Percentiles rank a stretch among this genome's conserved stretches.
Evolutionary conservation across 2,329 filamentous ascomycete genomes (phyloP).

Genomic region (Lasiodiplodia hormozganensis): DNA sequence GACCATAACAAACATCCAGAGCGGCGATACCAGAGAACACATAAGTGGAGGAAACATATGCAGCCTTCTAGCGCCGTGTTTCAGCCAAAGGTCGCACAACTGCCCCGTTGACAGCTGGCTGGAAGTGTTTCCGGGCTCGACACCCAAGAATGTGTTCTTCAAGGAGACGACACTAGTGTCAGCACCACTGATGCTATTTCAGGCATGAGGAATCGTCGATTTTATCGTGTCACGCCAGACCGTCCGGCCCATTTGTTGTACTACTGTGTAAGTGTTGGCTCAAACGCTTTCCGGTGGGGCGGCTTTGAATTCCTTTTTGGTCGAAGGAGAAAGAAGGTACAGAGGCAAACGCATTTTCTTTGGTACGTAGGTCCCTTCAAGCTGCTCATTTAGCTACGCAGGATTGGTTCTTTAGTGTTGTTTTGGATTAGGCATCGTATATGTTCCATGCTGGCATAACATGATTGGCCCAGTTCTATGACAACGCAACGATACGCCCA

Average conservation of each 20-base stretch:
- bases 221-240: background rate
- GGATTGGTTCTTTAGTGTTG: background rate
- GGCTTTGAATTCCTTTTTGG: background rate
- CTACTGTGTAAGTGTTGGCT: background rate
- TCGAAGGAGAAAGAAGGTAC: background rate
- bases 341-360: background rate
- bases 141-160: background rate
- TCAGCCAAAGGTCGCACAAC: background rate
- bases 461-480: no score
- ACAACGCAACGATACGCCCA: no score
- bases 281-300: background rate
- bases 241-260: background rate
- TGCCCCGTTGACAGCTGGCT: background rate
- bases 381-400: background rate
- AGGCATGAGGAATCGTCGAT: background rate
- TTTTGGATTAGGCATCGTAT: background rate
- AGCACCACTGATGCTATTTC: background rate
- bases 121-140: background rate
- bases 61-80: background rate
- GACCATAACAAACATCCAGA: background rate
- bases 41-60: background rate
- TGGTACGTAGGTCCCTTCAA: background rate
- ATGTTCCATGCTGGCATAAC: no score
- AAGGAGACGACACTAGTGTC: background rate
- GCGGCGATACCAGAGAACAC: background rate